Evolutionary conservation across 2,329 filamentous ascomycete species (phyloP), one percentile per base, ranked within the genome.

Genomic region (Aspergillus neotritici): DNA sequence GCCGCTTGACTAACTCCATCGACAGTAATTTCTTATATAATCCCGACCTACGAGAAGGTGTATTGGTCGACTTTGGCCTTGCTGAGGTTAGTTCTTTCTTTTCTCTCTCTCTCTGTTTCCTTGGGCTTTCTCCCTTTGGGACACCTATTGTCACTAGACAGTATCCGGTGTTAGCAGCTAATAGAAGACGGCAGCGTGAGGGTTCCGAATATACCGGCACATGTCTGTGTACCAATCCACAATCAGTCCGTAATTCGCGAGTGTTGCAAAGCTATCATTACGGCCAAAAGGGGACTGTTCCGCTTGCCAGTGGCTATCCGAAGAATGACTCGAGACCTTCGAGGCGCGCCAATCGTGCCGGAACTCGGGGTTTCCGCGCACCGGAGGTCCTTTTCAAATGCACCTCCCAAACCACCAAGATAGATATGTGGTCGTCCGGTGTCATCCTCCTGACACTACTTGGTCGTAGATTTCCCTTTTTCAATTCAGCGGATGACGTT

Each of bases 61-160:
- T 98, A 2, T 78, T 98, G 1, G 93, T 98, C n/a, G 93, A 98
- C 62, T 98, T 98, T 70, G 93, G 93, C n/a, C 78, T 98, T 12
- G 93, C 93, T 30, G 93, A 98, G 70, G 69, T 72, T 58, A 44
- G 58, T 45, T 42, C 17, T 29, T 15, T 21, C 28, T 15, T 17
- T 36, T 48, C 16, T 46, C 33, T 4, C 14, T 4, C 8, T 31
- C 38, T 5, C 10, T 32, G 35, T 12, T 11, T 12, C 21, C n/a
- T n/a, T 29, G 17, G 25, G 31, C 13, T 13, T n/a, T 34, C 16
- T 9, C 25, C n/a, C 16, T n/a, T 30, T 25, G 6, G 21, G 21
- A 25, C 21, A 25, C 21, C 21, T 25, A 25, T 25, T 25, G 21
- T 25, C 21, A 25, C 3, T 8, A 25, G 21, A 25, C 6, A 25